Base-by-base conservation (phyloP, 2,329 filamentous ascomycete genomes). In the Alternaria infectoria region DNA sequence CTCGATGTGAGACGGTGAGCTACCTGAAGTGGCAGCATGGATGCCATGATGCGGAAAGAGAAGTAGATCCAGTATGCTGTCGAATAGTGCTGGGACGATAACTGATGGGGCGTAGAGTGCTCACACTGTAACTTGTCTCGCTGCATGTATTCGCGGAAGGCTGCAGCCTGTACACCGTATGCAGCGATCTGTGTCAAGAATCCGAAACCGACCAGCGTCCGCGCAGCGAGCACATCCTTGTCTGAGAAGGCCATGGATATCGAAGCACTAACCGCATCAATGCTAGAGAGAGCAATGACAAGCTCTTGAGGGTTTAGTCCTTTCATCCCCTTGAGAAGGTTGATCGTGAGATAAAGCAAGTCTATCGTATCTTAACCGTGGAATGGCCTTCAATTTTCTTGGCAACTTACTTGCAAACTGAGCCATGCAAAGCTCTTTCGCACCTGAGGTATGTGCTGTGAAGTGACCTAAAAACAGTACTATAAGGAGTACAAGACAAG, bases 131-230 rank as follows among this genome's bases (percentile, higher is more conserved):
- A 3, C 2, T 9, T 10, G 4, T 40, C 15, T 6, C 15, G 36
- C 36, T 5, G 15, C 1, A 1, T 5, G 15, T 40, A 40, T 40
- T 0, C 2, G 4, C 2, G 3, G 36, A 40, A 40, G 17, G 36
- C 36, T 5, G 1, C 0, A 2, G 15, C 36, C 9, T 40, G 36
- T 1, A 40, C 36, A 5, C 0, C 1, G 1, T 0, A 40, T 0
- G 15, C 36, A 3, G 2, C 2, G 0, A 40, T 0, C 36, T 40
- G 36, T 1, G n/a, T 40, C n/a, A 6, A 0, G 1, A 40, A 40
- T 2, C n/a, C 36, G 9, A 6, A 17, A 1, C 2, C 0, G 0
- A 40, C 36, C n/a, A 40, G 36, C 36, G 10, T 40, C 9, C 36
- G 36, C 0, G 36, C 36, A 40, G 36, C 36, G 2, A 40, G 36